A percentile compares a stretch with the other conserved stretches of the same genome.
These are phyloP conservation scores for Kwoniella shivajii DNA, from an alignment of 1,284 basidiomycete species.

Conservation along the genomic window DNA sequence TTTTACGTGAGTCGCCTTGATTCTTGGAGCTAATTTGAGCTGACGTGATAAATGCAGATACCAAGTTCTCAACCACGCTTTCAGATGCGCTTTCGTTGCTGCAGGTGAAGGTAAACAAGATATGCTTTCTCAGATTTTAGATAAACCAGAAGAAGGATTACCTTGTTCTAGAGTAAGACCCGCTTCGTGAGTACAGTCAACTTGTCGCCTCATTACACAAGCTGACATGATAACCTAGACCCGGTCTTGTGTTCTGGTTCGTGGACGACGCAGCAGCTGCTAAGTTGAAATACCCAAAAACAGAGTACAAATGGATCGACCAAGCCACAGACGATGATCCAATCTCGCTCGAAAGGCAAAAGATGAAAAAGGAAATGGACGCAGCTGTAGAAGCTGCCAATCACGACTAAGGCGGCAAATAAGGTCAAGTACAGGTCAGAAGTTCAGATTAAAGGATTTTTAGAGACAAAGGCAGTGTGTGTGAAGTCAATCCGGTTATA, in stretches of 20 bases:
- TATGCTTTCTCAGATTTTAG: constrained; percentile 71
- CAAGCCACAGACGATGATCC: constrained; percentile 31
- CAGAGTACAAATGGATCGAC: constrained; percentile 51
- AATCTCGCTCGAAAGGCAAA: constrained; percentile 35
- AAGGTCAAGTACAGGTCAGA: no score
- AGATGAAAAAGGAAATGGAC: constrained; percentile 46
- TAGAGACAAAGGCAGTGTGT: no score
- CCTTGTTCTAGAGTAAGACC: constrained; percentile 83
- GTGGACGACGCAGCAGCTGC: constrained; percentile 76
- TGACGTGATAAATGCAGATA: constrained; percentile 52
- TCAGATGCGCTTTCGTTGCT: constrained; percentile 83
- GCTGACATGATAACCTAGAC: constrained; percentile 45
- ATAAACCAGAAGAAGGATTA: constrained; percentile 75
- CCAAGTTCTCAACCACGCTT: constrained; percentile 90
- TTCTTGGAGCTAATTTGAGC: not conserved
- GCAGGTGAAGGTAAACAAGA: constrained; percentile 83
- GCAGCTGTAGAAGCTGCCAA: constrained; percentile 37
- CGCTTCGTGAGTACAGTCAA: constrained; percentile 53
- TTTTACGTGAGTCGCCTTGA: constrained; percentile 41
- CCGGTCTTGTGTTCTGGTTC: constrained; percentile 90
- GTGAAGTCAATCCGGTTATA: no score
- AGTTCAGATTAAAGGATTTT: no score
- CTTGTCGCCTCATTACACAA: no score
- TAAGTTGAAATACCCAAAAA: constrained; percentile 56
- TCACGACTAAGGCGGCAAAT: no score